Evolutionary conservation across 768 basidiomycete genomes (phyloP).

Genomic region (Naganishia kalamii): DNA sequence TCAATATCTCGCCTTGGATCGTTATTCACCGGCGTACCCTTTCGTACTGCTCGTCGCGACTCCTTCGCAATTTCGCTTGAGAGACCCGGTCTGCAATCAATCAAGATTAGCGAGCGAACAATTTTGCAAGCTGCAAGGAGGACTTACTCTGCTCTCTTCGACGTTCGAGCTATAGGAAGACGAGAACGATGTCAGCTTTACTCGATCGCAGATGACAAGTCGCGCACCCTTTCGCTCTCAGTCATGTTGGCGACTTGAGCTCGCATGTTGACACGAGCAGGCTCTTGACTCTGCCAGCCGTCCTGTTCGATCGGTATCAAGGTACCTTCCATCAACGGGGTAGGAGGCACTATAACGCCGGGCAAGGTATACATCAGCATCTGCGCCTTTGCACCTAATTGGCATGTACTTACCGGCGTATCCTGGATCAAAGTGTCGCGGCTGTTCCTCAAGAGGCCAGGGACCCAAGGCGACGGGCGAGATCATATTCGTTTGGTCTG

Average conservation of each 20-base stretch:
- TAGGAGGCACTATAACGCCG: not conserved
- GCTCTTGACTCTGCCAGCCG: not conserved
- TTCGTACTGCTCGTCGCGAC: not conserved
- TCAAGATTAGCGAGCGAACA: not conserved
- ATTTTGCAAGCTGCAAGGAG: not conserved
- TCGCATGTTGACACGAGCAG: not conserved
- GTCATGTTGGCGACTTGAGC: not conserved
- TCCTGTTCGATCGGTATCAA: not conserved
- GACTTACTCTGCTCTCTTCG: constrained; percentile 5
- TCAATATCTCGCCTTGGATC: not conserved
- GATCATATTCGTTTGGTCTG: not conserved
- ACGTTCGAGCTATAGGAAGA: not conserved
- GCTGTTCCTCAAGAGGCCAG: not conserved
- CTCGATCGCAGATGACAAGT: not conserved
- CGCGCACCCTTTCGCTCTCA: not conserved
- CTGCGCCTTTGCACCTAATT: too few species aligned
- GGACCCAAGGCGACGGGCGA: not conserved
- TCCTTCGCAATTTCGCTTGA: not conserved
- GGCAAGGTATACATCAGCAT: too few species aligned
- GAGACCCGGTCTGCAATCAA: not conserved
- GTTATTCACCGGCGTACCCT: not conserved
- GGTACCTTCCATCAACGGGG: not conserved
- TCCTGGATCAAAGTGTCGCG: not conserved
- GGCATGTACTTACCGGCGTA: not conserved
- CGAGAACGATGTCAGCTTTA: not conserved